Evolutionary conservation across 2,329 filamentous ascomycete species (phyloP).

Genomic region (Aspergillus calidoustus): DNA sequence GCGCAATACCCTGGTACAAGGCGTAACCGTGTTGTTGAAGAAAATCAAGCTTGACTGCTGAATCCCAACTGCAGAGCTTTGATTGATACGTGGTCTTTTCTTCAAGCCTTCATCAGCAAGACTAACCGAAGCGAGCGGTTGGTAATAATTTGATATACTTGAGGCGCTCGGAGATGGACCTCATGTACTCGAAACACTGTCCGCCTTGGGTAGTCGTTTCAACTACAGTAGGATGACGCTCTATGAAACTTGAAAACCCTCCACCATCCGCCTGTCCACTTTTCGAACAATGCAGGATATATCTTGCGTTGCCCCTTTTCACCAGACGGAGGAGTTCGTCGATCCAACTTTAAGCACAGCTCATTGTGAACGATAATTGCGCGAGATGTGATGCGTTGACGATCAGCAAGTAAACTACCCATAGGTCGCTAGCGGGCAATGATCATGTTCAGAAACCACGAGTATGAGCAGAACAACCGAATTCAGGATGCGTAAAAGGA

Average conservation of each 20-base stretch:
- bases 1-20: not conserved
- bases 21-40: not conserved
- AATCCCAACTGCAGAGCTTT: not conserved
- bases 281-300: not conserved
- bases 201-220: slow-evolving; percentile 2
- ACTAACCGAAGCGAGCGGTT: not conserved
- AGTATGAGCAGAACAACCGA: not conserved
- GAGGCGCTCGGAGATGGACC: slow-evolving; percentile 3
- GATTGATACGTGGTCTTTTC: slow-evolving; percentile 6
- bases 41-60: not conserved
- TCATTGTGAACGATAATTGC: slow-evolving; percentile 11
- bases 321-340: not conserved
- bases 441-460: not conserved
- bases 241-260: not conserved
- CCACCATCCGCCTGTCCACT: not conserved
- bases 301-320: slow-evolving; percentile 4
- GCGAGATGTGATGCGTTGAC: slow-evolving; percentile 1
- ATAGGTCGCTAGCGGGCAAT: not conserved
- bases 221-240: slow-evolving; percentile 8
- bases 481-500: not conserved
- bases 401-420: not conserved
- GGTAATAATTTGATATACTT: slow-evolving; percentile 4
- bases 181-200: not conserved
- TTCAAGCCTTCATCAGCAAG: not conserved
- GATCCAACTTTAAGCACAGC: slow-evolving; percentile 10